A percentile compares a stretch with the other conserved stretches of the same genome.
These are phyloP conservation scores for Alternaria sp. DNA, from an alignment of 2,329 filamentous ascomycete genomes.

Conservation along the genomic window DNA sequence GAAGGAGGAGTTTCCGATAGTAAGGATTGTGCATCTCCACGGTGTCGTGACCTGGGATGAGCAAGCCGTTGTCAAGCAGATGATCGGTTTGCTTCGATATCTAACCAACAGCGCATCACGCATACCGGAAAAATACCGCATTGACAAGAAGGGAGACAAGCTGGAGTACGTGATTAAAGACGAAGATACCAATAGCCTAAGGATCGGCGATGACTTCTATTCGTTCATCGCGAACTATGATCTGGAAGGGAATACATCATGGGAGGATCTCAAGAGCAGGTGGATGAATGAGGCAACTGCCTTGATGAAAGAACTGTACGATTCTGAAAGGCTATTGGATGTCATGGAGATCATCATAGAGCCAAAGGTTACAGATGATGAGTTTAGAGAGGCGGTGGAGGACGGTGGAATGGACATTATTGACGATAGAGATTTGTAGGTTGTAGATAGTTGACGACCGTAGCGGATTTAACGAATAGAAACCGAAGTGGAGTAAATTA, in stretches of 20 bases:
- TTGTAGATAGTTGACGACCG: not conserved
- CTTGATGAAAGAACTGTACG: not conserved
- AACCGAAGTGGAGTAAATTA: rapidly evolving
- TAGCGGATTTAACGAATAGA: rapidly evolving
- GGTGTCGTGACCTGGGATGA: not conserved
- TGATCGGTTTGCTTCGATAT: not conserved
- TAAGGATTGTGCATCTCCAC: not conserved
- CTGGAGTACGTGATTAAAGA: not conserved
- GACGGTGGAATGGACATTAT: not conserved
- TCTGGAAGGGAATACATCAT: not conserved
- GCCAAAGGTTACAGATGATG: not conserved
- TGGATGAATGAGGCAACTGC: not conserved
- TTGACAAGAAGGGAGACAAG: not conserved
- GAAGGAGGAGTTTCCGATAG: not conserved
- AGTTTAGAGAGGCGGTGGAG: not conserved
- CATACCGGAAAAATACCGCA: not conserved
- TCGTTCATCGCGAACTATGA: not conserved
- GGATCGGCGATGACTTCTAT: not conserved
- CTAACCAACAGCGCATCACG: not conserved
- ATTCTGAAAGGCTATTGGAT: not conserved
- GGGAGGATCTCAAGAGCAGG: not conserved
- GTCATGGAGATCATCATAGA: not conserved
- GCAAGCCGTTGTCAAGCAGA: not conserved
- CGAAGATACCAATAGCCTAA: not conserved
- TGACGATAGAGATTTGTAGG: not conserved